A percentile compares a stretch with the other conserved stretches of the same genome.
Conservation (phyloP, 2,329 filamentous ascomycete genomes). For the Colletotrichum zoysiae region DNA sequence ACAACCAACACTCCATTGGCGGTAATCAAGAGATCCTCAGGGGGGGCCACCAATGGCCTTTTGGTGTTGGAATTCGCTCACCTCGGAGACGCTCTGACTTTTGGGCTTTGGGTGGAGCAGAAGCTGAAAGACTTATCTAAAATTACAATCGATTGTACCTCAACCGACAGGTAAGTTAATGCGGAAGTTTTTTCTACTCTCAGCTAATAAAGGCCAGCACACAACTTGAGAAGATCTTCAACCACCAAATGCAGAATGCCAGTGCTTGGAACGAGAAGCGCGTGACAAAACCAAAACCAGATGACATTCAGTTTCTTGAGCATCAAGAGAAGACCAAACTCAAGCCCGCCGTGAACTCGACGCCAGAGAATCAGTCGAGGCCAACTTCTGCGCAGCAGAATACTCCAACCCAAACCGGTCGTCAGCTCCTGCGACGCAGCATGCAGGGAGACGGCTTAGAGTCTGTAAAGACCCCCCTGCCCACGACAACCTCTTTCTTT, state of each 20-base stretch:
- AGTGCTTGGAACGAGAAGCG: not conserved
- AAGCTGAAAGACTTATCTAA: not conserved
- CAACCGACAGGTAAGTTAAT: constrained; percentile 7
- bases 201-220: constrained; percentile 8
- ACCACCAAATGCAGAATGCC: not conserved
- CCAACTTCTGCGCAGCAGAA: constrained; percentile 14
- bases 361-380: not conserved
- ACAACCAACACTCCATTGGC: not conserved
- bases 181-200: too few relatives aligned
- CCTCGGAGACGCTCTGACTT: not conserved
- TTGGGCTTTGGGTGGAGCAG: constrained; percentile 13
- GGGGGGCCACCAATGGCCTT: not conserved
- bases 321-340: constrained; percentile 10
- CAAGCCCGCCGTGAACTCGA: not conserved
- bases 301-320: constrained; percentile 20
- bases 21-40: not conserved
- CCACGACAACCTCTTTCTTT: constrained; percentile 4
- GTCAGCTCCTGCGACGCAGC: constrained; percentile 2
- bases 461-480: not conserved
- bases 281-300: constrained; percentile 2
- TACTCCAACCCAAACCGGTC: not conserved
- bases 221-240: constrained; percentile 13
- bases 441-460: constrained; percentile 20
- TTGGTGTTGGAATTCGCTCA: constrained; percentile 21
- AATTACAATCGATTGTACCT: not conserved